Conservation (phyloP, 345 rosid genomes). For the Mercurialis annua region DNA sequence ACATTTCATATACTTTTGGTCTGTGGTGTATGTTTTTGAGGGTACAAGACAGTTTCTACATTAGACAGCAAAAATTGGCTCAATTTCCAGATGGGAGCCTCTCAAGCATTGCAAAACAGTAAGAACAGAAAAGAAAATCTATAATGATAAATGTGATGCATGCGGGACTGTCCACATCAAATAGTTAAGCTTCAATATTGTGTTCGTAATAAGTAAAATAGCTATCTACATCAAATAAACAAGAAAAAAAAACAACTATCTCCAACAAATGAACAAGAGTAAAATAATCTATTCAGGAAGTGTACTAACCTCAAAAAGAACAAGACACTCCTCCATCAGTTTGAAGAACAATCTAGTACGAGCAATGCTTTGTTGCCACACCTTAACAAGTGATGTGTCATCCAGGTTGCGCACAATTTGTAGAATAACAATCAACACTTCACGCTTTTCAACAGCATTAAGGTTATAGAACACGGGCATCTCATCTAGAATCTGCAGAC, state of each 20-base stretch:
- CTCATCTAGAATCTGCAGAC: constrained; percentile 93
- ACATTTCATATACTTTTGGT: not conserved
- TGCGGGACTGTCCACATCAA: no score
- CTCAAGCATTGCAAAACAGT: not conserved
- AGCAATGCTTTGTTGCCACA: constrained; percentile 99
- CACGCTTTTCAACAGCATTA: constrained; percentile 93
- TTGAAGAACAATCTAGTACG: constrained; percentile 96
- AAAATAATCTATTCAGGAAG: constrained; percentile 17
- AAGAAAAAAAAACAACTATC: not conserved
- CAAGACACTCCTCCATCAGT: constrained; percentile 93
- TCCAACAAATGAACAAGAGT: constrained; percentile 1
- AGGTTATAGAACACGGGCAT: constrained; percentile 98
- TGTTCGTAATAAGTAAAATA: no score
- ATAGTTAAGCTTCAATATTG: no score
- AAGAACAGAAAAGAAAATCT: not conserved
- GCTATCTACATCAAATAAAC: constrained; percentile 7
- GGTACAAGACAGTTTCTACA: not conserved
- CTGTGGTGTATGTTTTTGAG: not conserved
- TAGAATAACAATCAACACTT: constrained; percentile 82
- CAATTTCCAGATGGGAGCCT: not conserved
- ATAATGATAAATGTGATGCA: not conserved
- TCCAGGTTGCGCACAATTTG: constrained; percentile 96
- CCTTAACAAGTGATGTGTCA: constrained; percentile 84
- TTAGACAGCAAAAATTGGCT: not conserved
- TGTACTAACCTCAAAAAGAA: constrained; percentile 81